Base-by-base conservation (phyloP, 2,329 filamentous ascomycete genomes). In the Colletotrichum sp. region DNA sequence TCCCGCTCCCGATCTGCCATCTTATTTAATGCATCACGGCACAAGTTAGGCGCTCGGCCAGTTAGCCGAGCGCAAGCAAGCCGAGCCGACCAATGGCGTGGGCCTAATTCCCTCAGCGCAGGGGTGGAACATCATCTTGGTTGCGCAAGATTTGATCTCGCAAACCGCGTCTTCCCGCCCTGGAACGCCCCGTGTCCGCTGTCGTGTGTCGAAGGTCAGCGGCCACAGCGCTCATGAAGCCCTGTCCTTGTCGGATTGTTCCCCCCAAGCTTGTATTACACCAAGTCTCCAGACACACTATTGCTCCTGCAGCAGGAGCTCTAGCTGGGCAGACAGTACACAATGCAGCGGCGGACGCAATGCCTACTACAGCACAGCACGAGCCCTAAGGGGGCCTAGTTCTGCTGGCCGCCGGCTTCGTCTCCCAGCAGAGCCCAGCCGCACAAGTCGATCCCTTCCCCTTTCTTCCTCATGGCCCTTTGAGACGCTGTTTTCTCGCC, bases 111-210 rank as follows among this genome's bases (percentile, higher is more conserved):
- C 21, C 28, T 61, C 39, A 39, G 30, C 60, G 10, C 43, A 43
- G 21, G 24, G 34, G 55, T 10, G 26, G n/a, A 14, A 39, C 28
- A 67, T 30, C 60, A 63, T 76, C 71, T 61, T 55, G 65, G 66
- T 71, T 63, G 71, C 66, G 71, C 74, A 65, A 74, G 60, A 75
- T 75, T 74, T 74, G 65, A 76, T 75, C 74, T 76, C 60, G 71
- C 74, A 55, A 76, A 70, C 71, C 74, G 66, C 71, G 66, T 60
- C 74, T 61, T 71, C 71, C 74, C 65, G 71, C 67, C 57, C 71
- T 76, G 60, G 65, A 39, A 74, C 71, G 66, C 60, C 60, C 73
- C 69, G 68, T 68, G 32, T 75, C 64, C 70, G 59, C 70, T 64
- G 48, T 63, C 55, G 43, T 63, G 63, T 72, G 68, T 67, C 63